Base-by-base conservation (phyloP, 2,329 filamentous ascomycete species). In the Coleophoma crateriformis region DNA sequence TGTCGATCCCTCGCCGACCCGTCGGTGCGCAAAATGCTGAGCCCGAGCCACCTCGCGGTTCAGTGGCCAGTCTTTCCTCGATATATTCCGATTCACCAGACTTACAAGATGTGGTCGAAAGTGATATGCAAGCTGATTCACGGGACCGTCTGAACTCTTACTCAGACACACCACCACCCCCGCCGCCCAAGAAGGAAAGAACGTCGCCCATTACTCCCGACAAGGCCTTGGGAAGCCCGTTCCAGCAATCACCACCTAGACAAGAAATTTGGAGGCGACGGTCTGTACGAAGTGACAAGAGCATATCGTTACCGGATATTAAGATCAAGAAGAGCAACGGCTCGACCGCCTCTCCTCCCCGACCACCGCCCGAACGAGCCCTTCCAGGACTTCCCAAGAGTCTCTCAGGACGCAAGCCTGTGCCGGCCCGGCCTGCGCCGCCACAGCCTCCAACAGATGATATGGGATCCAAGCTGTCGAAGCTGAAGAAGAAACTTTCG, bases 251-350 rank as follows among this genome's bases (percentile, higher is more conserved):
- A 7, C 56, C 59, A 15, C 49, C 51, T 13, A 46, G 50, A 37
- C 54, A 59, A 8, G 60, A 64, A 40, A 51, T 65, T 22, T 65
- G 63, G 63, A 52, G 54, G 46, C 57, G 64, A 12, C 48, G 63
- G 44, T 62, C 60, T 13, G 49, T 51, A n/a, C 57, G 51, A 38
- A 58, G 57, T 22, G 59, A 61, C 7, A 58, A 50, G 22, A 59
- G 55, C 33, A 52, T 64, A 8, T 45, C 39, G 14, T 57, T 65
- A 50, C 41, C 58, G 11, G 58, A 64, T 22, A 53, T 66, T 32
- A 63, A 62, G 33, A 54, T 65, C 27, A 43, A 57, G 37, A 56
- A 58, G 39, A 61, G 57, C 49, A 64, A 66, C 58, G 62, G 63
- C 12, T 62, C 61, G 22, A 65, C 63, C 2, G 58, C 58, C 8